Percentiles rank a stretch among this genome's conserved stretches.
phyloP scores from a whole-genome alignment of 176 grass and related monocot genomes.

The Canna indica region DNA sequence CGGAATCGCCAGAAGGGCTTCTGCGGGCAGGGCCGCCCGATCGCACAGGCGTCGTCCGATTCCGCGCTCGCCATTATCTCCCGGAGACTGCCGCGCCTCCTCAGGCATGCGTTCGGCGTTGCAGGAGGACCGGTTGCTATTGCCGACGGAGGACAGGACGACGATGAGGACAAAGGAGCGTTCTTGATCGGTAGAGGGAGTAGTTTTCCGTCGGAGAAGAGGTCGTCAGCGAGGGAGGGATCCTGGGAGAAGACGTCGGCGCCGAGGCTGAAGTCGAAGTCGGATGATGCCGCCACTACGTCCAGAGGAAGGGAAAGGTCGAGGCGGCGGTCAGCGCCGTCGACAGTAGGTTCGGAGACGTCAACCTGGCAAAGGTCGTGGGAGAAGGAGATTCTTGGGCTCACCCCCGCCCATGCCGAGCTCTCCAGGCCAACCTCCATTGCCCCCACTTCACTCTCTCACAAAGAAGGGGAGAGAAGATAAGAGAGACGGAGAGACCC shows the following conservation, averaged over 20 bases:
- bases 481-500: neutral
- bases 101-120: neutral
- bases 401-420: slow-evolving; percentile 22
- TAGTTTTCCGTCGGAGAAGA: slow-evolving; percentile 23
- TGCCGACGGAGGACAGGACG: neutral
- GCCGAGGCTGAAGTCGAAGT: slow-evolving; percentile 20
- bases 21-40: neutral
- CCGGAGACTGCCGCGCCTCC: slow-evolving; percentile 11
- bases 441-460: neutral
- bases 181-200: slow-evolving; percentile 11
- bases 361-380: slow-evolving; percentile 26
- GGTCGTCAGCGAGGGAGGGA: slow-evolving; percentile 20
- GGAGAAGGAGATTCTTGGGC: slow-evolving; percentile 64
- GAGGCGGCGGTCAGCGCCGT: neutral
- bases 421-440: neutral
- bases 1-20: slow-evolving; percentile 14
- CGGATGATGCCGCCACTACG: neutral
- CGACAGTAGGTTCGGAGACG: neutral
- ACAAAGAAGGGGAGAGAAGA: neutral
- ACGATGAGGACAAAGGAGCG: neutral
- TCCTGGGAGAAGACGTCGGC: neutral
- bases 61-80: slow-evolving; percentile 6
- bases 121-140: neutral
- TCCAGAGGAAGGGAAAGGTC: slow-evolving; percentile 5
- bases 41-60: neutral